Base-by-base conservation (phyloP, 371 early-diverging fungal genomes). In the Rhizopus arrhizus region DNA sequence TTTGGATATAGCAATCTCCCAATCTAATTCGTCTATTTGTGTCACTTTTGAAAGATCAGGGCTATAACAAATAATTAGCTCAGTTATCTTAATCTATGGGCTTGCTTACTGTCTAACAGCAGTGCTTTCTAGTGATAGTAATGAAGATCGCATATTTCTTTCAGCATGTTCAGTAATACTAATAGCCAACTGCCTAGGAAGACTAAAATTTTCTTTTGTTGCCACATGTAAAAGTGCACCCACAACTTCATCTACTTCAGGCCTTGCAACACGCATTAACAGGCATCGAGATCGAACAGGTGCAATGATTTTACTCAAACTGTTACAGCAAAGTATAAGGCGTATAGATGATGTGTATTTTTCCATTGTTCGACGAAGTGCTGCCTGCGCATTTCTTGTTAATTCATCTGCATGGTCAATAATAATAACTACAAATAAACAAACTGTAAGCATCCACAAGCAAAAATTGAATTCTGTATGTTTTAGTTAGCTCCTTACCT, bases 301-400 rank as follows among this genome's bases (percentile, higher is more conserved):
- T 12, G 91, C 78, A 70, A 99, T 98, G 62, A 99, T 92, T 67
- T 90, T 92, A 56, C 91, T 90, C 0, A 96, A 86, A 48, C 91
- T 88, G 55, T 91, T 93, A 68, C 94, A 91, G 75, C 98, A 93
- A 57, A 99, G 69, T 61, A 99, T 94, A 29, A 99, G 78, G 32
- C 99, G 91, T 65, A 99, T 83, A 68, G 94, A 96, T 22, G 73
- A 62, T 76, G 93, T 95, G 78, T 99, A 99, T 75, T 95, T 95
- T 80, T 99, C 99, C 96, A 99, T 99, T 3, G 99, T 99, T 32
- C 99, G 85, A 63, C 99, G 88, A 53, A 99, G 86, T 13, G 96
- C 99, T 38, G 96, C 94, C 81, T 99, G 99, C 7, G 99, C 99
- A 59, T 97, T 96, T 58, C 89, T 82, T 12, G 91, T 86, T 53